Evolutionary conservation across 1,284 basidiomycete species (phyloP), one percentile per base, ranked within the genome.

Genomic region (Rhodotorula sp.): DNA sequence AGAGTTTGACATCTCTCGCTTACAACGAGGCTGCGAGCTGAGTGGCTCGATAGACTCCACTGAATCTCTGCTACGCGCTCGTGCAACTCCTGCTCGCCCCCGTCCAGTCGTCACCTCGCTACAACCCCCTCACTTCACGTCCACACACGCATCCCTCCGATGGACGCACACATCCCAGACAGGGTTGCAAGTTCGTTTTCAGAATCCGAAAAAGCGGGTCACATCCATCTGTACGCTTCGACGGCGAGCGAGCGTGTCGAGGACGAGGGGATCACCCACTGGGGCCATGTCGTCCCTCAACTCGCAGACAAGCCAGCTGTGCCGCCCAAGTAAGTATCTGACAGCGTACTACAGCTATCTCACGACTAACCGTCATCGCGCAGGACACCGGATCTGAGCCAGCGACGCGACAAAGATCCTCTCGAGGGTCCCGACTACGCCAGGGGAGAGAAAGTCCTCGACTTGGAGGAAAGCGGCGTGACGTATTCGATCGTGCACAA

Each of bases 331-430:
- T 64, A 11, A 32, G 67, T 47, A 11, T 15, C 15, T n/a, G 47
- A 13, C 27, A 11, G 9, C 6, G 15, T 34, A 24, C 27, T 15
- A 3, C 24, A 27, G 17, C 13, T 34, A 27, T 24, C 24, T 8
- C 11, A 24, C 20, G 6, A 24, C 17, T 2, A 17, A 17, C 27
- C 5, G 13, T 13, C 13, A 39, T 17, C 48, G 34, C 24, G 27
- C 58, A 68, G 67, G 20, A 72, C 71, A 1, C 71, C 71, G 8
- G 71, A 72, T 44, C 44, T 72, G 39, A 59, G 34, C 2, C 32
- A 30, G 32, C 22, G 55, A 10, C 34, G 62, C 2, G 61, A 65
- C 13, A 51, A 54, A n/a, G 71, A 72, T 48, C 54, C 55, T 20
- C 66, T 72, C n/a, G 32, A 56, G 13, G 71, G 71, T 2, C 60